Conservation (phyloP, 1,284 basidiomycete genomes). For the Cutaneotrichosporon curvatum region DNA sequence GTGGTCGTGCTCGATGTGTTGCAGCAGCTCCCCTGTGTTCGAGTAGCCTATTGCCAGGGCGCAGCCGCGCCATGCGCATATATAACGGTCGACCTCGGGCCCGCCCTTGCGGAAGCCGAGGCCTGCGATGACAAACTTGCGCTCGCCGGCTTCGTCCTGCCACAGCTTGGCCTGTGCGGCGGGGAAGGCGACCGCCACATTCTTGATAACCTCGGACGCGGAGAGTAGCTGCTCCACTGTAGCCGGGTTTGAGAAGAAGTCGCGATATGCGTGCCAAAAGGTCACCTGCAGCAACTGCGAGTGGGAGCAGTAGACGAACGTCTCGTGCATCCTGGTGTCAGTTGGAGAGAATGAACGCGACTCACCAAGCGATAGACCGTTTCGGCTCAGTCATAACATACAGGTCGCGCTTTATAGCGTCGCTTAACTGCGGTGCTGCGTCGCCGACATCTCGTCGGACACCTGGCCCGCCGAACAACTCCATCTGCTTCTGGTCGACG, state of each 20-base stretch:
- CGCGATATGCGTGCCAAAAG: constrained; percentile 44
- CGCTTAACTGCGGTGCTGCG: constrained; percentile 22
- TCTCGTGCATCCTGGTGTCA: constrained; percentile 43
- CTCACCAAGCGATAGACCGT: constrained; percentile 39
- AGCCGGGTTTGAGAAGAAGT: constrained; percentile 35
- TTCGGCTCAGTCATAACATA: constrained; percentile 36
- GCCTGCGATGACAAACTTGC: constrained; percentile 43
- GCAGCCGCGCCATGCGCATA: constrained; percentile 35
- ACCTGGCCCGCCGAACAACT: constrained; percentile 21
- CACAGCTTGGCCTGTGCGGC: constrained; percentile 36
- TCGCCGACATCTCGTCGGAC: constrained; percentile 30
- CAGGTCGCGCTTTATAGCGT: constrained; percentile 24
- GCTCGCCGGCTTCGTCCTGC: constrained; percentile 27
- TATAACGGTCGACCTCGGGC: constrained; percentile 34
- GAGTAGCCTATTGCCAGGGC: constrained; percentile 9
- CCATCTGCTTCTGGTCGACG: constrained; percentile 26
- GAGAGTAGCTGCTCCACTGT: constrained; percentile 35
- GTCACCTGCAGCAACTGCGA: constrained; percentile 42
- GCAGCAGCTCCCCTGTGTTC: constrained; percentile 23
- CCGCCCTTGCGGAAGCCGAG: constrained; percentile 36
- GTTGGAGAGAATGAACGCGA: constrained; percentile 10
- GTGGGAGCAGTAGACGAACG: constrained; percentile 38
- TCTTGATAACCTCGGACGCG: constrained; percentile 45
- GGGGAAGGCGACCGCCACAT: constrained; percentile 41
- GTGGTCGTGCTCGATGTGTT: constrained; percentile 28